phyloP scores from a whole-genome alignment of 2,329 filamentous ascomycete genomes.

The Penicillium sp. region DNA sequence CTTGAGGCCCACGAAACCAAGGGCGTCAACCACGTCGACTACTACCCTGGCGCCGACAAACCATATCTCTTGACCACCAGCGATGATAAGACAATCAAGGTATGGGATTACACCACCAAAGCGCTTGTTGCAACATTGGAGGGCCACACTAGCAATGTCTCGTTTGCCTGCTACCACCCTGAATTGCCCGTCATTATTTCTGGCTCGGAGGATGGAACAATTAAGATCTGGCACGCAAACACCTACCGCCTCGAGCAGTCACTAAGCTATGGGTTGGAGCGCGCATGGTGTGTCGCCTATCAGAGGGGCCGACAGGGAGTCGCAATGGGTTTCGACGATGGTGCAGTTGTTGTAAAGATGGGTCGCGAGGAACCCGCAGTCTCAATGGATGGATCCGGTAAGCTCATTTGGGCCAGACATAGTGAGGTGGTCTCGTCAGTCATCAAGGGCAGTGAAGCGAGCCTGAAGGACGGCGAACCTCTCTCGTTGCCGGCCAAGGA shows the following conservation, averaged over 20 bases:
- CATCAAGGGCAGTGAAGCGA: conserved; percentile 86
- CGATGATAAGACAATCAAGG: conserved; percentile 93
- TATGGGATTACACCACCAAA: conserved; percentile 99
- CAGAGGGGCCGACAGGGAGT: conserved; percentile 93
- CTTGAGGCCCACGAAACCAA: conserved; percentile 96
- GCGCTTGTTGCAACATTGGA: conserved; percentile 94
- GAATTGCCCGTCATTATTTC: conserved; percentile 97
- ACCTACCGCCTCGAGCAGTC: conserved; percentile 96
- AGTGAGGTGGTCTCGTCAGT: conserved; percentile 94
- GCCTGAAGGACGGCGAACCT: conserved; percentile 82
- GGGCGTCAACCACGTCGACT: conserved; percentile 97
- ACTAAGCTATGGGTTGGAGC: conserved; percentile 90
- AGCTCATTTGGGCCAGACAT: conserved; percentile 93
- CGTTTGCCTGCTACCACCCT: conserved; percentile 96
- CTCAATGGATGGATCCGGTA: conserved; percentile 94
- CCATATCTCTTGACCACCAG: conserved; percentile 93
- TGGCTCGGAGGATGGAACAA: conserved; percentile 93
- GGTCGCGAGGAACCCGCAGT: conserved; percentile 95
- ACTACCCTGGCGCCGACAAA: conserved; percentile 68
- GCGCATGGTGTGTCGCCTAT: conserved; percentile 96
- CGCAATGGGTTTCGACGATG: conserved; percentile 95
- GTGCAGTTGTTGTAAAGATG: conserved; percentile 96
- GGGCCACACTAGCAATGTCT: conserved; percentile 96
- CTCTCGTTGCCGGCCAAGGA: conserved; percentile 90
- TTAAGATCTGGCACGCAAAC: conserved; percentile 98